Conservation (phyloP, 2,329 filamentous ascomycete species). For the Anthostomella pinea region DNA sequence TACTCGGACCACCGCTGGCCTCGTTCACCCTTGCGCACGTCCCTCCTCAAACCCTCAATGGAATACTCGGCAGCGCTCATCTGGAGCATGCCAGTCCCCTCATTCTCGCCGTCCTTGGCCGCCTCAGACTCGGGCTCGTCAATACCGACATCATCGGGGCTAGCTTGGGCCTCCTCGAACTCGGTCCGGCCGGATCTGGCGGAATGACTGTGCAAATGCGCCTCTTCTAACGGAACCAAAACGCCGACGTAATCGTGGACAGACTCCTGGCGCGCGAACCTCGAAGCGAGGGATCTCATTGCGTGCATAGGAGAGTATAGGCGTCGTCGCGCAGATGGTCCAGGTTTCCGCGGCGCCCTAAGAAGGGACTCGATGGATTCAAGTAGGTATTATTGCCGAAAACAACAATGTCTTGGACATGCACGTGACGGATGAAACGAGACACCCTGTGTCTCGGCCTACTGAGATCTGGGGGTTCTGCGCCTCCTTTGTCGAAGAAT, state of each 20-base stretch:
- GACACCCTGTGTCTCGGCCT: no score
- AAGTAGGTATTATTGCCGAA: no score
- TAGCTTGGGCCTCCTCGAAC: slow-evolving; percentile 42
- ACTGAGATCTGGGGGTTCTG: no score
- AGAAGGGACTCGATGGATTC: no score
- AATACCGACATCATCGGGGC: slow-evolving; percentile 28
- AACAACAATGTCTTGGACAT: no score
- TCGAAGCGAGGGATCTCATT: slow-evolving; percentile 18
- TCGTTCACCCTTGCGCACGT: slow-evolving; percentile 60
- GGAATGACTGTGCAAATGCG: slow-evolving; percentile 54
- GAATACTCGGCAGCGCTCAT: slow-evolving; percentile 59
- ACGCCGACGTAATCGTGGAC: slow-evolving; percentile 51
- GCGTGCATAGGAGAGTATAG: no score
- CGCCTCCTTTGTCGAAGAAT: no score
- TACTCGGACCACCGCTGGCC: slow-evolving; percentile 65
- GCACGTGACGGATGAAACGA: no score
- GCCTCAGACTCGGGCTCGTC: slow-evolving; percentile 28
- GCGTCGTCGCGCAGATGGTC: no score
- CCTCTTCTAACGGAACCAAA: slow-evolving; percentile 52
- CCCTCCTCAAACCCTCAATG: slow-evolving; percentile 65
- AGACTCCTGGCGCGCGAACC: slow-evolving; percentile 38
- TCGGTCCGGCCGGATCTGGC: slow-evolving; percentile 45
- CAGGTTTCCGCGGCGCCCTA: no score
- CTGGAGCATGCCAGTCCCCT: slow-evolving; percentile 50
- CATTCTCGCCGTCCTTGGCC: slow-evolving; percentile 32